Percentiles rank a stretch among this genome's conserved stretches.
Conservation (phyloP, 352 stramenopile species). For the Phytopythium boreale region DNA sequence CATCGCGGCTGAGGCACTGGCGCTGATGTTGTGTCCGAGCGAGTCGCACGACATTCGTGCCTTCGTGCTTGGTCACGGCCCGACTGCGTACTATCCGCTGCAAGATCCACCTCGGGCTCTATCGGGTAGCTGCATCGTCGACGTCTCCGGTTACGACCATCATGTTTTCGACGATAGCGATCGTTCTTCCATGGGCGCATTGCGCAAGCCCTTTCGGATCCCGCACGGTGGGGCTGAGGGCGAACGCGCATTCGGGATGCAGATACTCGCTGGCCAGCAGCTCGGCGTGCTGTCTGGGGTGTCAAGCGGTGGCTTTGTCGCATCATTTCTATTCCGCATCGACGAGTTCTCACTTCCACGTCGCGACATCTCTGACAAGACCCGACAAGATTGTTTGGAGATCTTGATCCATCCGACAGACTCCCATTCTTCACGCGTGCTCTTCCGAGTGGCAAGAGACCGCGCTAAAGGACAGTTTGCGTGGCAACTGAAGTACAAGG, state of each 20-base stretch:
- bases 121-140: slow-evolving; percentile 24
- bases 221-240: slow-evolving; percentile 8
- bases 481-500: slow-evolving; percentile 1
- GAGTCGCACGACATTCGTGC: slow-evolving; percentile 23
- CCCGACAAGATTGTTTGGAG: neutral
- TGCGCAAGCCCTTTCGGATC: slow-evolving; percentile 64
- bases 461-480: neutral
- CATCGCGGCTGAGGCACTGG: slow-evolving; percentile 34
- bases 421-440: neutral
- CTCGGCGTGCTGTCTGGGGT: slow-evolving; percentile 8
- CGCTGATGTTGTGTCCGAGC: slow-evolving; percentile 34
- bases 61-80: slow-evolving; percentile 40
- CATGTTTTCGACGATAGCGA: slow-evolving; percentile 24
- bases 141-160: slow-evolving; percentile 47
- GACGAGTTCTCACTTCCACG: slow-evolving; percentile 4
- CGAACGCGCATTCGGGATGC: slow-evolving; percentile 25
- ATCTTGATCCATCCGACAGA: neutral
- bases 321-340: slow-evolving; percentile 55
- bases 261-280: slow-evolving; percentile 29
- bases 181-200: slow-evolving; percentile 14
- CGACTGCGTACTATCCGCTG: slow-evolving; percentile 50
- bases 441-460: slow-evolving; percentile 1
- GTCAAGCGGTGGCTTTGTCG: slow-evolving; percentile 3
- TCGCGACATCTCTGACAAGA: neutral
- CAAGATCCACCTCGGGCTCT: slow-evolving; percentile 37